Conservation (phyloP, 306 rosid species). For the Canavalia gladiata region DNA sequence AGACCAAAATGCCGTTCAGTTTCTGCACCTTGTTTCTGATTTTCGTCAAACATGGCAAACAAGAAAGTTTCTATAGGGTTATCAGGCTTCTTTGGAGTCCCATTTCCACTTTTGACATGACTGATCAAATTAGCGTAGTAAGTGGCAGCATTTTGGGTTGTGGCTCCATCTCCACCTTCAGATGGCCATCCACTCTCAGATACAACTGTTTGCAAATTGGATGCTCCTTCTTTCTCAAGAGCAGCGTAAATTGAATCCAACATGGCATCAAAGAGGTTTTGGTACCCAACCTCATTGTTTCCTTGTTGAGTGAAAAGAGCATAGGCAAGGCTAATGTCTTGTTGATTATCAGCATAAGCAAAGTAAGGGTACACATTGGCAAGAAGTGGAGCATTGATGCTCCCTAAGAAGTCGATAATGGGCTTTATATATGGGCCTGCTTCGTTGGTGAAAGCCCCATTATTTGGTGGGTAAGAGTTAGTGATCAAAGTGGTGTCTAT, state of each 20-base stretch:
- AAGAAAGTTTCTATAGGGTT: constrained; percentile 48
- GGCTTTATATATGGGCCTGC: constrained; percentile 53
- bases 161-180: constrained; percentile 51
- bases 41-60: constrained; percentile 65
- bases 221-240: constrained; percentile 59
- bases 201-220: constrained; percentile 56
- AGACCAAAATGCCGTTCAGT: constrained; percentile 58
- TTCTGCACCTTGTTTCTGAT: constrained; percentile 24
- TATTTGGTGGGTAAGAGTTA: constrained; percentile 56
- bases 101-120: constrained; percentile 56
- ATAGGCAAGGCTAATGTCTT: constrained; percentile 36
- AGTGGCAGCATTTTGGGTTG: constrained; percentile 48
- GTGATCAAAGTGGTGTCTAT: constrained; percentile 47
- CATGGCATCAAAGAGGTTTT: constrained; percentile 59
- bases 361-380: constrained; percentile 72
- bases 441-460: constrained; percentile 40
- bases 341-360: constrained; percentile 2
- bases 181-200: constrained; percentile 87
- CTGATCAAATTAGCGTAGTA: constrained; percentile 62
- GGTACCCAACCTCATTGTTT: constrained; percentile 52
- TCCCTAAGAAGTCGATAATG: constrained; percentile 50
- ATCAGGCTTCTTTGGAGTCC: constrained; percentile 58
- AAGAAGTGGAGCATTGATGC: constrained; percentile 70
- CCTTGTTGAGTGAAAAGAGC: constrained; percentile 62
- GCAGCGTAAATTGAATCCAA: constrained; percentile 67